Evolutionary conservation across 495 filamentous ascomycete genomes (phyloP).

Genomic region (Neurospora hispaniola): DNA sequence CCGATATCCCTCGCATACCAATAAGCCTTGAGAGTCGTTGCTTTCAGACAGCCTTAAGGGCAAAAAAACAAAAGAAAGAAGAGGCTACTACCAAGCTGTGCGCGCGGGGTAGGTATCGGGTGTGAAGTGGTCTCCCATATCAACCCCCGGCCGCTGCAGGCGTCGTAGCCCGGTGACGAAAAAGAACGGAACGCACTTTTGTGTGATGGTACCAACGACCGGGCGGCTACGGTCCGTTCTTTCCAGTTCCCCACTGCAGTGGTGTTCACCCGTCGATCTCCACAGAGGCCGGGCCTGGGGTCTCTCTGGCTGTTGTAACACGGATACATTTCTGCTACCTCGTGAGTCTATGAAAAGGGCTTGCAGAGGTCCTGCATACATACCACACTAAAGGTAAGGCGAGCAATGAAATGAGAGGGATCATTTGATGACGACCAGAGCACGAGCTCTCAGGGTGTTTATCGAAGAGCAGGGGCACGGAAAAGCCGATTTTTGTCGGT

Average conservation of each 20-base stretch:
- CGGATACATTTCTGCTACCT: not conserved
- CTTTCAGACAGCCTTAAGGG: not conserved
- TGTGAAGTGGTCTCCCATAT: not conserved
- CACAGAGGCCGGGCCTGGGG: not conserved
- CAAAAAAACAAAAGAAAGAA: not conserved
- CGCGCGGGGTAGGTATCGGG: not conserved
- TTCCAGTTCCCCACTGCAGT: not conserved
- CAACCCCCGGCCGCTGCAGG: not conserved
- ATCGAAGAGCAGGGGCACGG: not conserved
- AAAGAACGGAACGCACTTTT: not conserved
- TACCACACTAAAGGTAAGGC: not conserved
- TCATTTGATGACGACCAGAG: not conserved
- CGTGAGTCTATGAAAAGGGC: not conserved
- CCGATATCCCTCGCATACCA: not conserved
- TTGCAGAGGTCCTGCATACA: not conserved
- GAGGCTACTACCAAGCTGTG: not conserved
- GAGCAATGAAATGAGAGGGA: not conserved
- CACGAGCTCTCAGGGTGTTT: not conserved
- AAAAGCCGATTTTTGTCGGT: not conserved
- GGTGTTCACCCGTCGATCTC: not conserved
- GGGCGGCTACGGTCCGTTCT: not conserved
- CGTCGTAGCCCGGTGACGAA: not conserved
- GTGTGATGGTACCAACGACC: not conserved
- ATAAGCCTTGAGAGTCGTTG: not conserved
- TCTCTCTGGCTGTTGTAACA: not conserved